Base-by-base conservation (phyloP, 1,284 basidiomycete genomes). In the Cutaneotrichosporon curvatum region DNA sequence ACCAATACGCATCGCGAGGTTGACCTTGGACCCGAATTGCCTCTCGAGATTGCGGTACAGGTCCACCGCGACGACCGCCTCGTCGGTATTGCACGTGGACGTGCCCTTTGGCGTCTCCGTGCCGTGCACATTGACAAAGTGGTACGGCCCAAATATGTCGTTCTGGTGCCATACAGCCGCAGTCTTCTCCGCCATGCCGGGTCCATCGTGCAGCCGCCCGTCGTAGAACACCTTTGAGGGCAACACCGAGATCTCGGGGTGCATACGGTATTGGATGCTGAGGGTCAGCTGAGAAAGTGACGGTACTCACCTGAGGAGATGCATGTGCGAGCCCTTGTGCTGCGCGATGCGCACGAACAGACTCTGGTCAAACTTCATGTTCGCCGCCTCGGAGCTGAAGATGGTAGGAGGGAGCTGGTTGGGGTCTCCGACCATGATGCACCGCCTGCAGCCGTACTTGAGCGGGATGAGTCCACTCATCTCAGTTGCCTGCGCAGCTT, bases 241-340 rank as follows among this genome's bases (percentile, higher is more conserved):
- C 23, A 98, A 79, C 40, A 76, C 75, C 56, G 89, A 94, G 65
- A 99, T 98, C 50, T 87, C 82, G 1, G 95, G 94, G 68, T 99
- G 92, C 95, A 99, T 99, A 65, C 95, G 94, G 67, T 99, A 99
- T 73, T 98, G 95, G 39, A 98, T 98, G 51, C 72, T 73, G 51
- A 4, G 18, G 21, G 48, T 51, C 9, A 53, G 32, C 22, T 12
- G 11, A 2, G 12, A 23, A 0, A 34, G 25, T 6, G 2, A 15
- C 9, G 1, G 4, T 9, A 53, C 75, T 54, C 59, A 87, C 89
- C 87, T 94, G 35, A 99, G 76, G 4, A 99, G 76, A 70, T 98
- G 87, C 39, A 95, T 87, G 21, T 84, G 81, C 11, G 85, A 80
- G 3, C 83, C 82, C 25, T 79, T 76, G 33, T 82, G 80, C 60